Evolutionary conservation across 164 flowering plant species (phyloP), one percentile per base, ranked within the genome.

Genomic region (Kalanchoe fedtschenkoi): DNA sequence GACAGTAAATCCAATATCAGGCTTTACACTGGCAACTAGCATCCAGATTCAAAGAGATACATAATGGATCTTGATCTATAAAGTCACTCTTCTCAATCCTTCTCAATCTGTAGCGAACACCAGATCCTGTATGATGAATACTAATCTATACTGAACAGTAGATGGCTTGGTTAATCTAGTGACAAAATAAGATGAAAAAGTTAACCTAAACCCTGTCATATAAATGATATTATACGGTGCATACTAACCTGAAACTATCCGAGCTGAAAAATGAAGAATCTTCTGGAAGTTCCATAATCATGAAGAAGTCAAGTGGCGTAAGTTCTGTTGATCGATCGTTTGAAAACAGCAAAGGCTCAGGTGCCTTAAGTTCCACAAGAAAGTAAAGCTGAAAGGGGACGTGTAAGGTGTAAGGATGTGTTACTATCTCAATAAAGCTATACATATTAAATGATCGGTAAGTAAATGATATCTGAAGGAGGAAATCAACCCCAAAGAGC

Each of bases 211-310:
- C 2, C 0, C 39, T n/a, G 22, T 4, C 9, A n/a, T 43, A 46
- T 8, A 6, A 34, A 32, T 24, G 47, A 54, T 14, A 39, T 10
- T 53, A 21, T 4, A 7, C 34, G 61, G 14, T 1, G 22, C 11
- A 55, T 42, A 58, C 78, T 26, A 34, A 88, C 97, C 95, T 87
- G 84, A 87, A 95, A 63, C 44, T 54, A 68, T 91, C 84, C 30
- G 96, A 86, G 70, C 74, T 71, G 74, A 91, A 91, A 68, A 69
- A 76, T n/a, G 87, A 67, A n/a, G 85, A 75, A 62, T 86, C 83
- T 43, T 77, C 91, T 6, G 85, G 80, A 80, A 82, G 66, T 71
- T 79, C 80, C 85, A 86, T 79, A 33, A 91, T 62, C 29, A 0
- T 43, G 26, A 83, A 64, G 68, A 95, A 83, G 71, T 91, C 79